A percentile compares a stretch with the other conserved stretches of the same genome.
These are phyloP conservation scores for Lactarius psammicola DNA, from an alignment of 768 basidiomycete species.

Conservation along the genomic window DNA sequence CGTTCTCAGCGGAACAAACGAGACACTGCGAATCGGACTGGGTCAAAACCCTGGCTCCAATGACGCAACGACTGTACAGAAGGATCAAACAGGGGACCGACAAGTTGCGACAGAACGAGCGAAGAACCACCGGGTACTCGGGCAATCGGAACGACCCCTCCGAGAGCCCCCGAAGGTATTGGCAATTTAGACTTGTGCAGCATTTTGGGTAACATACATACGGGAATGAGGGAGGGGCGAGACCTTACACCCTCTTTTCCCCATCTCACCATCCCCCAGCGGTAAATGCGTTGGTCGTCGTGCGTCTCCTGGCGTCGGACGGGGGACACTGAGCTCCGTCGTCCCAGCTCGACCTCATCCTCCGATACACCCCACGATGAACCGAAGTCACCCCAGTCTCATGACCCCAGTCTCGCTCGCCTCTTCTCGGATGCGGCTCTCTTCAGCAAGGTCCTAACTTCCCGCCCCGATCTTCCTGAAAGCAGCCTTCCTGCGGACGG, in stretches of 20 bases:
- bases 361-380: constrained; percentile 8
- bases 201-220: background rate
- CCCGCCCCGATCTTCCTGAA: constrained; percentile 5
- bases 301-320: background rate
- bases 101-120: no score
- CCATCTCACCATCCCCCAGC: background rate
- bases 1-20: background rate
- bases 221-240: background rate
- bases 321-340: background rate
- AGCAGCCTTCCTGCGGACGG: background rate
- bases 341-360: constrained; percentile 15
- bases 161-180: background rate
- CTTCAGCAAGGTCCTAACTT: constrained; percentile 39
- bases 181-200: background rate
- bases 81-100: no score
- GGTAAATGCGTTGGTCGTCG: constrained; percentile 15
- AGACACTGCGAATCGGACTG: background rate
- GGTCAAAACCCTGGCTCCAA: background rate
- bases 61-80: background rate
- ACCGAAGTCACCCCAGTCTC: background rate
- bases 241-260: background rate
- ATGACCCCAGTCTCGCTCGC: constrained; percentile 35
- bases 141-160: background rate
- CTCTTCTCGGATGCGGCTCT: constrained; percentile 43
- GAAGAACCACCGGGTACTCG: no score